Base-by-base conservation (phyloP, 2,329 filamentous ascomycete genomes). In the Camillea tinctor region DNA sequence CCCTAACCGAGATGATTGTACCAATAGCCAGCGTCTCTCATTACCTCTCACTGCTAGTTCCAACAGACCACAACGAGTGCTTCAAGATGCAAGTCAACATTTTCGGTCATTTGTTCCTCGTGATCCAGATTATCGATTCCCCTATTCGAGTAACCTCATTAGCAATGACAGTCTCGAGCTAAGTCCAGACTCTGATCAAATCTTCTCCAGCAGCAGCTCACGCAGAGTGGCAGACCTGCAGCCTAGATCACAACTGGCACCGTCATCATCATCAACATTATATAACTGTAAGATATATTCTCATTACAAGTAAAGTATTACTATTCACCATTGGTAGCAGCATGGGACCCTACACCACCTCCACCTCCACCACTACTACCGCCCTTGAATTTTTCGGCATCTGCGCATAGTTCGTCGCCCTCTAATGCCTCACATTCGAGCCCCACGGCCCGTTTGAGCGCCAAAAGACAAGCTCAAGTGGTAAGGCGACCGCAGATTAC, bases 1-100 rank as follows among this genome's bases (percentile, higher is more conserved):
- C 21, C 51, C 22, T 26, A 30, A 44, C 20, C 54, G 55, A 17
- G 52, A 54, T 30, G 50, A 48, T n/a, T 49, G 21, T n/a, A 44
- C 13, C 13, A 59, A 11, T 30, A 30, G 59, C 49, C 63, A 66
- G 11, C 69, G 64, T 49, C 24, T 68, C 36, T 70, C 70, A 1
- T 56, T 71, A 7, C 66, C 69, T 4, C 52, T 60, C 15, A 55
- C 50, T 50, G 50, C 58, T 11, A 54, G 52, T 22, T 54, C 57
- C 19, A 62, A 51, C 48, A 61, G 62, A 20, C 63, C 61, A 50
- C 57, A 54, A 49, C 70, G 70, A 20, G 63, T 73, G 4, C 22
- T 73, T 7, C 68, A 68, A 20, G 72, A 73, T 65, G 71, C 72
- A 15, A 73, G 71, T 26, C 71, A 70, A 59, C 68, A 74, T 57